Conservation (phyloP, 768 basidiomycete species). For the Termitomyces sp. region DNA sequence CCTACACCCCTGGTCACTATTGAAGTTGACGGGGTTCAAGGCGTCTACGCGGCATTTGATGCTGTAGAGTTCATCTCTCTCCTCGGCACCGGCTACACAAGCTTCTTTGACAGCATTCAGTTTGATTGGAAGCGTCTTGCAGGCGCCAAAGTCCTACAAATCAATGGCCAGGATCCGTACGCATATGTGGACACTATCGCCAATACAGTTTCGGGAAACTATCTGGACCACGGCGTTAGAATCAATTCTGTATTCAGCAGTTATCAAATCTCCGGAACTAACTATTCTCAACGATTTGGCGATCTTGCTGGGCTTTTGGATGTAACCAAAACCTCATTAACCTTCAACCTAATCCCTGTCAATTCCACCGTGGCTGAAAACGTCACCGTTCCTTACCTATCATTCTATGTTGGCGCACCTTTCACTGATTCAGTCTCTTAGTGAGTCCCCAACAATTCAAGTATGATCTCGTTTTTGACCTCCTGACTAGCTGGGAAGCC, state of each 20-base stretch:
- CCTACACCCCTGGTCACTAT: constrained; percentile 54
- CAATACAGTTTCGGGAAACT: constrained; percentile 57
- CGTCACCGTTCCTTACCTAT: constrained; percentile 50
- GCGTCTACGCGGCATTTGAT: constrained; percentile 53
- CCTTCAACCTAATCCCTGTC: constrained; percentile 42
- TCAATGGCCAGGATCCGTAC: constrained; percentile 51
- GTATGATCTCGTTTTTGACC: background rate
- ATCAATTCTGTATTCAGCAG: constrained; percentile 61
- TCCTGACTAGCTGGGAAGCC: constrained; percentile 8
- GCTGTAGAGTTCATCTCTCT: constrained; percentile 46
- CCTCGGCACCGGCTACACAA: constrained; percentile 42
- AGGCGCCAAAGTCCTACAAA: constrained; percentile 52
- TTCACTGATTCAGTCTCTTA: constrained; percentile 52
- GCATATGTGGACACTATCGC: constrained; percentile 57
- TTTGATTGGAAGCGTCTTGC: constrained; percentile 62
- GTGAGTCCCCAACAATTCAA: constrained; percentile 29
- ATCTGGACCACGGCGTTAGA: constrained; percentile 58
- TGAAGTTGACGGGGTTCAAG: constrained; percentile 42
- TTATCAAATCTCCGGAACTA: constrained; percentile 43
- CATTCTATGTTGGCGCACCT: constrained; percentile 38
- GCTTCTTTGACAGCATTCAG: constrained; percentile 41
- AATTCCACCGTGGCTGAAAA: constrained; percentile 46
- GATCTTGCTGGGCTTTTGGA: constrained; percentile 52
- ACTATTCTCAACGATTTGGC: constrained; percentile 58
- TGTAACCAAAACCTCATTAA: constrained; percentile 43